Conservation (phyloP, 148 eudicot species). For the Linanthus parryae region DNA sequence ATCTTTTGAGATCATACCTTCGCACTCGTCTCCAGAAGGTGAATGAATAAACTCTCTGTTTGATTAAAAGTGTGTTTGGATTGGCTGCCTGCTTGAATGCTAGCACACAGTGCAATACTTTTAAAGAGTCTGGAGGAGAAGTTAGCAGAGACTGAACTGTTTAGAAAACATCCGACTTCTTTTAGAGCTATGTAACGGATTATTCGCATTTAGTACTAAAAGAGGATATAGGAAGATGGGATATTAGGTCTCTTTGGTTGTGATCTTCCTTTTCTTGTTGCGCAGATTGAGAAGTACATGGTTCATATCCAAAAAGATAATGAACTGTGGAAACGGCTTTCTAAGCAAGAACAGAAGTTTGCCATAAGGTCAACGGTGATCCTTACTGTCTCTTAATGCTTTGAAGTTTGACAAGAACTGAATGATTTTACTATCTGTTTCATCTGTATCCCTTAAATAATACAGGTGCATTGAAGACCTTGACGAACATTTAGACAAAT, state of each 20-base stretch:
- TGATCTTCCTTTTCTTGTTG: too few species aligned
- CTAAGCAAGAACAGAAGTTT: conserved; percentile 70
- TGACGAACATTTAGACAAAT: background rate
- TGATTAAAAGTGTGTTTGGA: too few species aligned
- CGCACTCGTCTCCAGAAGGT: conserved; percentile 92
- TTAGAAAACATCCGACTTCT: too few species aligned
- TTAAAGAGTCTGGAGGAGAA: background rate
- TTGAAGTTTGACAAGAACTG: background rate
- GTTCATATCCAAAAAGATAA: conserved; percentile 60
- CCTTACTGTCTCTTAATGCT: background rate
- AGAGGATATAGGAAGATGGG: too few species aligned
- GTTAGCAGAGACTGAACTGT: too few species aligned
- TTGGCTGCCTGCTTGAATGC: too few species aligned
- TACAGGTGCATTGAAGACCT: conserved; percentile 55
- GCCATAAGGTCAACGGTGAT: conserved; percentile 40
- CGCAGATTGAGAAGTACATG: conserved; percentile 78
- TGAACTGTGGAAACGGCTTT: conserved; percentile 73
- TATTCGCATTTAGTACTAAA: too few species aligned
- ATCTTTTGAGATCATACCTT: conserved; percentile 72
- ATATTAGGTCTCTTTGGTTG: too few species aligned
- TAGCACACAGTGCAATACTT: too few species aligned
- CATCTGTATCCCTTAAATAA: conserved; percentile 1
- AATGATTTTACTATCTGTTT: background rate
- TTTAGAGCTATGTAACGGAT: too few species aligned
- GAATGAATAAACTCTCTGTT: background rate